Evolutionary conservation across 1,284 basidiomycete species (phyloP), one percentile per base, ranked within the genome.

Genomic region (Cystobasidium slooffiae): DNA sequence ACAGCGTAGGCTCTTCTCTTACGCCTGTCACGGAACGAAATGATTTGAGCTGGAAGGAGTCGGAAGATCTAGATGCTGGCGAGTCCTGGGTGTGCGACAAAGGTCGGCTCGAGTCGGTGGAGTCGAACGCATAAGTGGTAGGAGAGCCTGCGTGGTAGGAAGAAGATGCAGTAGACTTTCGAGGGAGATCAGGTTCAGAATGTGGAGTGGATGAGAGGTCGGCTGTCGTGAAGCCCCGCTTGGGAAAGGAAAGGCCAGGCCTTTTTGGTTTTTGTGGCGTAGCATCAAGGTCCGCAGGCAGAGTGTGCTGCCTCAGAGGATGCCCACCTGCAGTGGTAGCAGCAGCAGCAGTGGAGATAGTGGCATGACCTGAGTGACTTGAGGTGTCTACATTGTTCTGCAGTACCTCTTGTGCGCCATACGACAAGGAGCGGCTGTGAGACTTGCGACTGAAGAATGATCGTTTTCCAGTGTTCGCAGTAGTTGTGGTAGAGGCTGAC

Each of bases 241-340:
- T 65, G 6, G 70, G 53, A 46, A 65, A 64, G 41, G 56, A 53
- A 39, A 73, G 55, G 14, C 51, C 43, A 22, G 70, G 70, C 18
- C 70, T 24, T 55, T 73, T 73, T 46, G n/a, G 12, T 39, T 55
- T 66, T n/a, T 6, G 41, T 39, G 58, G 47, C 63, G 31, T n/a
- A 9, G 39, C 49, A 37, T 66, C 43, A 16, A 66, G 62, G 43
- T 73, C 70, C 20, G 53, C 52, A 7, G 70, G 70, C 22, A 73
- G 53, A 6, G 70, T 73, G 41, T 73, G 70, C 62, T 73, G 70
- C 18, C 70, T 47, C 18, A 73, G 37, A 53, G 70, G 70, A 55
- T 73, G 70, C 3, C 69, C 59, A 16, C 51, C 44, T 20, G 37
- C 49, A 14, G 47, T 1, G 6, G 16, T 31, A 22, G 64, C 18